Conservation (phyloP, 768 basidiomycete species). For the Trametes cubensis region DNA sequence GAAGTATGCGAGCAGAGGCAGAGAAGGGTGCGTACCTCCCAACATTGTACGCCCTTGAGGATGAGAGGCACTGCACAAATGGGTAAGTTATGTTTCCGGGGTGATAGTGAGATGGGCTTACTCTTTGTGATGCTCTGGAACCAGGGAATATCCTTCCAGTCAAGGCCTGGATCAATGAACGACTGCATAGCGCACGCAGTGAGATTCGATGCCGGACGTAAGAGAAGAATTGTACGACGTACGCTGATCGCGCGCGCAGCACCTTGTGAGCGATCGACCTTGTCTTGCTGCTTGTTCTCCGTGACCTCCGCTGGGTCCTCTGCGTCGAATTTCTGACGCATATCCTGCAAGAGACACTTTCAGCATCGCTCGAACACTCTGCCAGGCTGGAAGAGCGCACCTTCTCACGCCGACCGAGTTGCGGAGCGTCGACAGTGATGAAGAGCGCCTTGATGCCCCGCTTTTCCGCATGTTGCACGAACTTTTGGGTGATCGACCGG, state of each 20-base stretch:
- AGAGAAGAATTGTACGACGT: constrained; percentile 31
- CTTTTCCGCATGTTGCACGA: constrained; percentile 88
- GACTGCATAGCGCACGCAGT: constrained; percentile 53
- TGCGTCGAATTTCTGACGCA: constrained; percentile 94
- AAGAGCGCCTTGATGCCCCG: constrained; percentile 92
- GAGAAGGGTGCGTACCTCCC: constrained; percentile 43
- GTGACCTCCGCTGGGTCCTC: constrained; percentile 62
- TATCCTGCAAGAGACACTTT: constrained; percentile 59
- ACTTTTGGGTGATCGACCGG: constrained; percentile 77
- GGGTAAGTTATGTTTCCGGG: neutral
- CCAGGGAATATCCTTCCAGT: constrained; percentile 82
- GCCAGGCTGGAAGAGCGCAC: constrained; percentile 30
- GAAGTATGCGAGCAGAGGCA: neutral
- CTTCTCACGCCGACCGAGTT: constrained; percentile 92
- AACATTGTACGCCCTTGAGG: constrained; percentile 66
- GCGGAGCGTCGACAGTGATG: constrained; percentile 97
- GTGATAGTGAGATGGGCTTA: constrained; percentile 20
- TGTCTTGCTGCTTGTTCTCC: constrained; percentile 51
- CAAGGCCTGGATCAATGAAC: constrained; percentile 91
- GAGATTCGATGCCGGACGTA: neutral
- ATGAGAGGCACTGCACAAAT: constrained; percentile 52
- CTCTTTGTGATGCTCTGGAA: constrained; percentile 62
- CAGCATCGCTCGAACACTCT: neutral
- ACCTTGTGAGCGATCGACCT: constrained; percentile 83
- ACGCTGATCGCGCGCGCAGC: constrained; percentile 93